These are phyloP conservation scores for Psilocybe sp. DNA, from an alignment of 768 basidiomycete species.

Conservation along the genomic window DNA sequence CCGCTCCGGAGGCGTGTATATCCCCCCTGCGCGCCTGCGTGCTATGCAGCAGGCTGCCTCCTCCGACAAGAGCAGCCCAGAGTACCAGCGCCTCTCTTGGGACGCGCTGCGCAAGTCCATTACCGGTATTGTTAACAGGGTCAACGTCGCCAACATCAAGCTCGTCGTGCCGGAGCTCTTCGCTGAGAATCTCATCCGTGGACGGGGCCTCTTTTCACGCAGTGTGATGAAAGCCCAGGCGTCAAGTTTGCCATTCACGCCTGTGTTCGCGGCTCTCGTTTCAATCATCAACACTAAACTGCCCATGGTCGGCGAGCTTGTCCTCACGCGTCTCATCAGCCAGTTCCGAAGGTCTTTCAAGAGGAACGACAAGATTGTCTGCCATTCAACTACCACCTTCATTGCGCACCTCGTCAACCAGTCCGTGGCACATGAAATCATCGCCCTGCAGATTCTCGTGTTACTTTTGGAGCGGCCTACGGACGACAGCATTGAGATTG, in stretches of 20 bases:
- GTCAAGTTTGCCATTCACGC: constrained; percentile 95
- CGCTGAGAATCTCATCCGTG: constrained; percentile 89
- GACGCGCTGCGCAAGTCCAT: constrained; percentile 96
- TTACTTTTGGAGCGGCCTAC: constrained; percentile 95
- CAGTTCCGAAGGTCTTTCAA: constrained; percentile 96
- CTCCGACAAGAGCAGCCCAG: constrained; percentile 77
- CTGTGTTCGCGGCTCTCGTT: constrained; percentile 92
- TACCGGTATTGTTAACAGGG: constrained; percentile 99
- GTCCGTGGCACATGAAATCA: constrained; percentile 87
- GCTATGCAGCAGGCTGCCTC: constrained; percentile 85
- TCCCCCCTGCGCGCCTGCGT: constrained; percentile 90
- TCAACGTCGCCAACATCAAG: constrained; percentile 96
- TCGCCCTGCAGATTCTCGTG: constrained; percentile 92
- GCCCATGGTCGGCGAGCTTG: constrained; percentile 91
- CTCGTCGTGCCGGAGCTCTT: constrained; percentile 89
- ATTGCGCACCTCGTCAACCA: constrained; percentile 92
- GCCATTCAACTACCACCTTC: constrained; percentile 91
- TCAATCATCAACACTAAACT: constrained; percentile 96
- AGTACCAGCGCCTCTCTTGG: constrained; percentile 96
- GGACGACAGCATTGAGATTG: constrained; percentile 97
- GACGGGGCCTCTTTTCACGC: constrained; percentile 87
- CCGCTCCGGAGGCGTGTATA: constrained; percentile 91
- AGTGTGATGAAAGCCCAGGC: constrained; percentile 99
- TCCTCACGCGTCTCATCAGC: constrained; percentile 85
- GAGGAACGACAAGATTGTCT: constrained; percentile 97